phyloP scores from a whole-genome alignment of 192 early-diverging fungal genomes.

The Chytriomyces confervae region DNA sequence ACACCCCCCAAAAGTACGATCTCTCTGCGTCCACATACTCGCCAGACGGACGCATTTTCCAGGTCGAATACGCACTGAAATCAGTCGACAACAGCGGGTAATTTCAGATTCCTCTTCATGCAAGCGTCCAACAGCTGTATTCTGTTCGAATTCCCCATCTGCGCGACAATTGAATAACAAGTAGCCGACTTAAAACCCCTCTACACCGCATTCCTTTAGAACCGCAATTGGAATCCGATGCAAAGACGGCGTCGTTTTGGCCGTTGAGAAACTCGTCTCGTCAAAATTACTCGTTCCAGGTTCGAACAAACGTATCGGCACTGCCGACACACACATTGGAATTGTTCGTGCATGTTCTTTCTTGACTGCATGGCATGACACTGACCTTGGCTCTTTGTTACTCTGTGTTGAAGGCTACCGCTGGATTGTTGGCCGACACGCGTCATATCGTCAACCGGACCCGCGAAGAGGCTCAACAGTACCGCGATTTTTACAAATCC shows the following conservation, averaged over 20 bases:
- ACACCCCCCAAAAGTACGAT: slow-evolving; percentile 71
- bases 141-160: not conserved
- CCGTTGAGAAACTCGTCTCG: slow-evolving; percentile 93
- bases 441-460: slow-evolving; percentile 87
- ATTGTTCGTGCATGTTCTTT: slow-evolving; percentile 62
- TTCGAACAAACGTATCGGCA: slow-evolving; percentile 91
- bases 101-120: not conserved
- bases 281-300: slow-evolving; percentile 93
- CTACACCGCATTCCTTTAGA: slow-evolving; percentile 42
- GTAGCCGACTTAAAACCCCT: no score
- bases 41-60: slow-evolving; percentile 98
- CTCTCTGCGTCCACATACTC: slow-evolving; percentile 98
- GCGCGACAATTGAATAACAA: no score
- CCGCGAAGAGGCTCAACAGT: slow-evolving; percentile 88
- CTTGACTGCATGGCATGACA: not conserved
- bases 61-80: slow-evolving; percentile 98
- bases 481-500: slow-evolving; percentile 67
- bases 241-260: slow-evolving; percentile 95
- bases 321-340: slow-evolving; percentile 90
- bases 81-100: slow-evolving; percentile 99
- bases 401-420: slow-evolving; percentile 68
- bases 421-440: slow-evolving; percentile 92
- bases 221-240: slow-evolving; percentile 93
- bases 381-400: not conserved
- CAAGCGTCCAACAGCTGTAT: not conserved